Base-by-base conservation (phyloP, 305 asterid species). In the Fraxinus platypoda region DNA sequence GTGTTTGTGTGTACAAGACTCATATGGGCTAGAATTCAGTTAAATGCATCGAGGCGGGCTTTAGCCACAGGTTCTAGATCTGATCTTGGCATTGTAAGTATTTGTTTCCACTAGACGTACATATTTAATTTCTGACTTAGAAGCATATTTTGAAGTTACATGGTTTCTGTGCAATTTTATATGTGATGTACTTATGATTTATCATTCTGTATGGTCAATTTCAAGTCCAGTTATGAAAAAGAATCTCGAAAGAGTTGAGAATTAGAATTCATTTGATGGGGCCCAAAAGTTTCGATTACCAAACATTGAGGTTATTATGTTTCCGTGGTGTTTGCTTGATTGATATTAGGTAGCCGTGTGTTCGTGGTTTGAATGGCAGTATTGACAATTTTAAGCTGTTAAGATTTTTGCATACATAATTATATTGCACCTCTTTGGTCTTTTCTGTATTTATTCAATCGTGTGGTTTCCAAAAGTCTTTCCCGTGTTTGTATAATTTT, bases 1-100 rank as follows among this genome's bases (percentile, higher is more conserved):
- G 95, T 93, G 75, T 95, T 95, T 86, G 97, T 95, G 2, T 95
- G 97, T 81, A 89, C 98, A 59, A 91, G 98, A 90, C 92, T 95
- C 57, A 92, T 95, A 86, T 94, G 97, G 85, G 97, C 98, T 83
- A 83, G 98, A 83, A 91, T 95, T 84, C 95, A 86, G 6, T 83
- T 91, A 90, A 89, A 80, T 49, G 87, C 88, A 2, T 84, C 94
- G 3, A 85, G 98, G 78, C 78, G 94, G 81, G 86, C 92, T 78
- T 87, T 85, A 23, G 85, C 89, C 71, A 79, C 87, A 25, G 87
- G 97, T 19, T 81, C 89, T 81, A 87, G 97, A 89, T 92, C 98
- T 78, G 94, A 91, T 88, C 92, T 89, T 82, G 86, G 90, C 92
- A 85, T 78, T 85, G 98, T 95, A 87, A 91, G 98, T 78, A 86